These are phyloP conservation scores for Nicotiana paniculata DNA, from an alignment of 257 asterid species.

Conservation along the genomic window DNA sequence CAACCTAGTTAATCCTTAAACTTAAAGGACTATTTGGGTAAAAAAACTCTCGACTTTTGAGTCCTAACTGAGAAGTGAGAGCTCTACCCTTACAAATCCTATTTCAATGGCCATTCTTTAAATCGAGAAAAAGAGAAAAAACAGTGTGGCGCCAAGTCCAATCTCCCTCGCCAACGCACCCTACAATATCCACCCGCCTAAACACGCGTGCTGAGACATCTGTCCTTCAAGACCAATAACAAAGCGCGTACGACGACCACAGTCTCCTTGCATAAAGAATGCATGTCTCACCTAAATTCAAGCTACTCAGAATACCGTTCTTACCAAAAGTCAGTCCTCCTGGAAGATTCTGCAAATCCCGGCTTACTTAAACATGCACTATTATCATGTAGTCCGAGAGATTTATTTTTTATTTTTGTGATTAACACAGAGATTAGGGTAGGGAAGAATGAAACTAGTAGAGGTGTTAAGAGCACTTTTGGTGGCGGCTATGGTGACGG, in stretches of 20 bases:
- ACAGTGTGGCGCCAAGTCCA: background rate
- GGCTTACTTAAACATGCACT: background rate
- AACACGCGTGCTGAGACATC: background rate
- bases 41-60: no score
- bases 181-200: background rate
- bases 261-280: no score
- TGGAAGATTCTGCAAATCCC: background rate
- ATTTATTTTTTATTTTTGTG: background rate
- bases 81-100: no score
- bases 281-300: background rate
- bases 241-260: no score
- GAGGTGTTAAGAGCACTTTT: background rate
- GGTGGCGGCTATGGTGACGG: conserved; percentile 12
- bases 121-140: no score
- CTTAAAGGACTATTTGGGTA: no score
- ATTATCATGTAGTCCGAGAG: background rate
- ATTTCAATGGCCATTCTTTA: no score
- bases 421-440: background rate
- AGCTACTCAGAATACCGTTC: background rate
- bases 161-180: no score
- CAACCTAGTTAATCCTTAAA: no score
- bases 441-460: background rate
- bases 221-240: no score
- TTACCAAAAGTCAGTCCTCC: background rate
- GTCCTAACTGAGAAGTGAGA: no score